Conservation (phyloP, 192 early-diverging fungal genomes). For the Podochytrium sp. region DNA sequence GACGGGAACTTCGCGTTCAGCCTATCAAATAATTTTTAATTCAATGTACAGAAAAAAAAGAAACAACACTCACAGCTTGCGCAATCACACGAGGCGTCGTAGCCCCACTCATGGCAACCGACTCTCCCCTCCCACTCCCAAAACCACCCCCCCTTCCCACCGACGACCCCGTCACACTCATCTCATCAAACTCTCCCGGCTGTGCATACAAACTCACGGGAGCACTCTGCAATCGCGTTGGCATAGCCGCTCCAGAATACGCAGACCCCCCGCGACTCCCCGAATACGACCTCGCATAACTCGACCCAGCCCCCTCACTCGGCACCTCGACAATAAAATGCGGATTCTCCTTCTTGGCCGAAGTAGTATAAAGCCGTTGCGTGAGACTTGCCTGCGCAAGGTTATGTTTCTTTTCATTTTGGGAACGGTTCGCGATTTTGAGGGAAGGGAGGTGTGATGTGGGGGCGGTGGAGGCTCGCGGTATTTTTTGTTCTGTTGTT, state of each 20-base stretch:
- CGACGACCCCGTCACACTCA: neutral
- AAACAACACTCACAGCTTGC: neutral
- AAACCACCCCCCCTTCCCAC: neutral
- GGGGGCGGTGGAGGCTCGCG: no score
- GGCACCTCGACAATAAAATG: conserved; percentile 12
- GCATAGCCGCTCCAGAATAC: neutral
- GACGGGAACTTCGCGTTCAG: neutral
- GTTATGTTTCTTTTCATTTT: neutral
- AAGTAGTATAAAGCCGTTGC: conserved; percentile 29
- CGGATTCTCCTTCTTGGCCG: conserved; percentile 15
- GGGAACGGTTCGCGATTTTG: neutral
- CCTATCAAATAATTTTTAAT: neutral
- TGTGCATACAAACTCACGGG: neutral
- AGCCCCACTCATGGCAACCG: neutral
- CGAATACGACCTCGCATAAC: neutral
- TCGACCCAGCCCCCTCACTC: neutral
- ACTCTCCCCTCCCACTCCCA: neutral
- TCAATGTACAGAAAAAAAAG: neutral
- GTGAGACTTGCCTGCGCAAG: neutral
- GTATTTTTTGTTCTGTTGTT: no score
- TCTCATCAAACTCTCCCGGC: neutral
- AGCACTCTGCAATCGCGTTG: conserved; percentile 1
- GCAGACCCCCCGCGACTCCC: neutral
- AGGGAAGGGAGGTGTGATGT: no score
- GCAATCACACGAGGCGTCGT: conserved; percentile 1